Percentiles rank a stretch among this genome's conserved stretches.
Conservation (phyloP, 2,329 filamentous ascomycete species). For the Stromatinia cepivora region DNA sequence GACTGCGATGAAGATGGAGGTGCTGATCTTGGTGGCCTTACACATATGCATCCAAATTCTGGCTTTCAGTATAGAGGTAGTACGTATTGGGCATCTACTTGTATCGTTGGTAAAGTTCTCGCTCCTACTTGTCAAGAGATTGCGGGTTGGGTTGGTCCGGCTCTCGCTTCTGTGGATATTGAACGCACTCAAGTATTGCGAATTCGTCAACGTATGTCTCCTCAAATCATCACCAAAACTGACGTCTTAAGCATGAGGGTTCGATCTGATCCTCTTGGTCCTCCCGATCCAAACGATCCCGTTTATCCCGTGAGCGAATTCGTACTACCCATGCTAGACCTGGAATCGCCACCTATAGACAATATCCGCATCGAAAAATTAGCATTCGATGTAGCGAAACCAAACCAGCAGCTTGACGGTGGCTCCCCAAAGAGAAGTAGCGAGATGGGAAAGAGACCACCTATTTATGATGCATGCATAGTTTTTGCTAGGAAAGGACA, state of each 20-base stretch:
- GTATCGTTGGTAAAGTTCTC: slow-evolving; percentile 74
- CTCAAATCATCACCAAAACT: slow-evolving; percentile 55
- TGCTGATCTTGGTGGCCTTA: slow-evolving; percentile 64
- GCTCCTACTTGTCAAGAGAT: slow-evolving; percentile 70
- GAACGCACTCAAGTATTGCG: slow-evolving; percentile 68
- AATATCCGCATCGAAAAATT: slow-evolving; percentile 70
- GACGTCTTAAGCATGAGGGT: slow-evolving; percentile 67
- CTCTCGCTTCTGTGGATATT: slow-evolving; percentile 66
- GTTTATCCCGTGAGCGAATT: slow-evolving; percentile 69
- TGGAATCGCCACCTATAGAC: slow-evolving; percentile 55
- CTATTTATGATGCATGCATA: slow-evolving; percentile 60
- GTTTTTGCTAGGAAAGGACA: slow-evolving; percentile 64
- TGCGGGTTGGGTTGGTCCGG: slow-evolving; percentile 74
- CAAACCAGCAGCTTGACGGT: background rate
- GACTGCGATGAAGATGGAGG: slow-evolving; percentile 71
- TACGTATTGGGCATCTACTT: slow-evolving; percentile 74
- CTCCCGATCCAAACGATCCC: slow-evolving; percentile 49
- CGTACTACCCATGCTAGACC: slow-evolving; percentile 54
- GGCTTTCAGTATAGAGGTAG: slow-evolving; percentile 77
- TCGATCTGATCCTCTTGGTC: slow-evolving; percentile 68
- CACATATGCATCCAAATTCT: slow-evolving; percentile 65
- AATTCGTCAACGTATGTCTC: slow-evolving; percentile 60
- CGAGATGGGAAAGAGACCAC: slow-evolving; percentile 40
- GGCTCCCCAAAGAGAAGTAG: slow-evolving; percentile 12
- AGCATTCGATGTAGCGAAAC: slow-evolving; percentile 40